Evolutionary conservation across 441 rosid genomes (phyloP).

Genomic region (Populus trichocarpa): DNA sequence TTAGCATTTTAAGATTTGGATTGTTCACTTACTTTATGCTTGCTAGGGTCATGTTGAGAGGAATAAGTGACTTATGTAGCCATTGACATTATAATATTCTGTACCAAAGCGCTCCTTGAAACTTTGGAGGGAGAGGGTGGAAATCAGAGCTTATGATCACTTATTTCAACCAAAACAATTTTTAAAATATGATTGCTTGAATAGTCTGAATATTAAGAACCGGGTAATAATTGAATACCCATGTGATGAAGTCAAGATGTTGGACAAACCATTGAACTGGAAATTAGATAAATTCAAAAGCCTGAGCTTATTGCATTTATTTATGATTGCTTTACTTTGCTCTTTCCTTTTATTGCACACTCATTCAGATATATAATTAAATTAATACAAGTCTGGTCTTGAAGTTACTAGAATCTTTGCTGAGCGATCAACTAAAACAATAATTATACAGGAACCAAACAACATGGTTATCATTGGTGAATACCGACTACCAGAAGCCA

Average conservation of each 20-base stretch:
- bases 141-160: not conserved
- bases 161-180: not conserved
- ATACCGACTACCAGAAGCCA: constrained; percentile 75
- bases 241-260: not conserved
- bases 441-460: constrained; percentile 54
- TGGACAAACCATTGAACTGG: not conserved
- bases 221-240: not conserved
- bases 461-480: constrained; percentile 75
- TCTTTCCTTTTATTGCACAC: not conserved
- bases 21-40: too few species aligned
- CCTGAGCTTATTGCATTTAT: not conserved
- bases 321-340: not conserved
- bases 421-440: constrained; percentile 13
- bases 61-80: not conserved
- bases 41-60: not conserved
- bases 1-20: too few species aligned
- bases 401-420: not conserved
- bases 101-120: not conserved
- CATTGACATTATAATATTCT: not conserved
- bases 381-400: not conserved
- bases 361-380: not conserved
- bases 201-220: not conserved
- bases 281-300: not conserved
- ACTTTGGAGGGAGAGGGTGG: not conserved
- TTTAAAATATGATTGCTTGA: not conserved